A percentile compares a stretch with the other conserved stretches of the same genome.
Conservation (phyloP, 2,329 filamentous ascomycete genomes). For the Epichloe uncinata region DNA sequence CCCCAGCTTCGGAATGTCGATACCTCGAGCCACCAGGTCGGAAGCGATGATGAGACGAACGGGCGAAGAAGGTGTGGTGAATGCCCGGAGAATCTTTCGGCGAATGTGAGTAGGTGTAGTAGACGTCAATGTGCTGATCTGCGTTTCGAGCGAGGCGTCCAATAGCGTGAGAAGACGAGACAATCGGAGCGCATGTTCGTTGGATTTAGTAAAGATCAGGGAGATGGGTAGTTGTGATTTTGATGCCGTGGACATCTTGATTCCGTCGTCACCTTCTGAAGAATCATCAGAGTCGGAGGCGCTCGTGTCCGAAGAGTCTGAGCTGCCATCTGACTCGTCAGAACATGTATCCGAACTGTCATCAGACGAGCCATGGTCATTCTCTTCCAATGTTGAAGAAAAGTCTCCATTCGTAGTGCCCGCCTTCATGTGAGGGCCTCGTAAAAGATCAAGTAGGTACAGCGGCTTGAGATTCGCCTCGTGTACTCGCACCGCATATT, state of each 20-base stretch:
- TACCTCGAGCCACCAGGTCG: conserved; percentile 83
- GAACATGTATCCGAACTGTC: conserved; percentile 6
- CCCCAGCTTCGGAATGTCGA: too few species aligned
- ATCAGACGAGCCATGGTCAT: neutral
- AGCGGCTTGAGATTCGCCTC: conserved; percentile 66
- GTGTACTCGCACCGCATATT: conserved; percentile 54
- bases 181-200: conserved; percentile 78
- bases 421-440: conserved; percentile 34
- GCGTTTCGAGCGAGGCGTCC: conserved; percentile 39
- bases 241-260: neutral
- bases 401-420: conserved; percentile 6
- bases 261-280: neutral
- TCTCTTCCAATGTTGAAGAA: neutral
- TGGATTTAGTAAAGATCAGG: conserved; percentile 83
- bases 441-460: conserved; percentile 67
- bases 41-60: conserved; percentile 74
- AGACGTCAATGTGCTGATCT: conserved; percentile 61
- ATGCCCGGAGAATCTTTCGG: conserved; percentile 53
- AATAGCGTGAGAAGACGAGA: conserved; percentile 63
- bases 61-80: conserved; percentile 50
- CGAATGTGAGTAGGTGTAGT: conserved; percentile 61
- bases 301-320: conserved; percentile 22
- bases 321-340: conserved; percentile 13
- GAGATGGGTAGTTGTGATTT: conserved; percentile 29
- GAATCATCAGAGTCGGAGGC: conserved; percentile 16